These are phyloP conservation scores for Cucumis hystrix DNA, from an alignment of 306 rosid genomes.

Conservation along the genomic window DNA sequence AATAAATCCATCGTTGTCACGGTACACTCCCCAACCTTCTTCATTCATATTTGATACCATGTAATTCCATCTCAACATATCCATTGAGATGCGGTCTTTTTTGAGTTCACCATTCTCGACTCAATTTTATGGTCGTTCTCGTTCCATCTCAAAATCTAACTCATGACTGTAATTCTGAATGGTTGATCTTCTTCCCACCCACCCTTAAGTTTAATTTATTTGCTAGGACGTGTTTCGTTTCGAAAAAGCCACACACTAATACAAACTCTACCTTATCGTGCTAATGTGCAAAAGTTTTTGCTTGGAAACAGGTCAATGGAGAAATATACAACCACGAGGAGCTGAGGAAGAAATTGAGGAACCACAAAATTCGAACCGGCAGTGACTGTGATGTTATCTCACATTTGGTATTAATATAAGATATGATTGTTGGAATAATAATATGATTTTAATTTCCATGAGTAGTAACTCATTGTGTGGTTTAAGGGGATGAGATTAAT, in stretches of 20 bases:
- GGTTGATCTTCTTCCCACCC: no score
- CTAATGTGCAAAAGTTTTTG: neutral
- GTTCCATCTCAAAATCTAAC: no score
- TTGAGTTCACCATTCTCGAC: no score
- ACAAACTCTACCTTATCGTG: neutral
- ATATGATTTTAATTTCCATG: neutral
- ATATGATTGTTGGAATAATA: neutral
- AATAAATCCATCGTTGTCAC: conserved; percentile 75
- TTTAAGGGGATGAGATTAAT: neutral
- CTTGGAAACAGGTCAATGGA: conserved; percentile 58
- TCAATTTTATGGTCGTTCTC: no score
- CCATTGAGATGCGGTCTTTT: no score
- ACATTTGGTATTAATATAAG: conserved; percentile 40
- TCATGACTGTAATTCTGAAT: no score
- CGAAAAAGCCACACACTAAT: neutral
- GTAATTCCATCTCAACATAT: no score
- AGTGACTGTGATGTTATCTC: conserved; percentile 97
- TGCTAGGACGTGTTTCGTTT: neutral
- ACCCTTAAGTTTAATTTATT: no score
- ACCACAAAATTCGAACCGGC: conserved; percentile 73
- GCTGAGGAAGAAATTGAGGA: conserved; percentile 48
- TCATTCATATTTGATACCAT: no score
- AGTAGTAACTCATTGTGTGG: neutral
- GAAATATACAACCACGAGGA: conserved; percentile 93
- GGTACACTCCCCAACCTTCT: conserved; percentile 19